phyloP scores from a whole-genome alignment of 1,284 basidiomycete species.

The Hemileia vastatrix region DNA sequence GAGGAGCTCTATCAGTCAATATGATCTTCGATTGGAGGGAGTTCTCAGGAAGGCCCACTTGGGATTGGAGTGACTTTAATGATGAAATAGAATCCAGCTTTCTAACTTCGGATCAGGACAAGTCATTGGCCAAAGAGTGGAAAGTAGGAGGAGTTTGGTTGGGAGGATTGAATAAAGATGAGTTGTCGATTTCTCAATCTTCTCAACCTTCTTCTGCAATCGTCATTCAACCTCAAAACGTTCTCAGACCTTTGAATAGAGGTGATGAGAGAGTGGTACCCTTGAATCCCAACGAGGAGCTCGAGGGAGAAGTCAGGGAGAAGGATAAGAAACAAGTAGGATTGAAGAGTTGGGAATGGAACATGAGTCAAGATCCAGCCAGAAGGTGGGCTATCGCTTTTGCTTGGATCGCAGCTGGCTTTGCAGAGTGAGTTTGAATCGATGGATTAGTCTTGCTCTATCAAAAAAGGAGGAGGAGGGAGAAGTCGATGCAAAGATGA shows the following conservation, averaged over 20 bases:
- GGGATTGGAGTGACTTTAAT: background rate
- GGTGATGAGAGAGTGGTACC: conserved; percentile 24
- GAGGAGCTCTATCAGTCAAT: too few species aligned
- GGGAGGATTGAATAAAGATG: background rate
- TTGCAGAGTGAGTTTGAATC: too few species aligned
- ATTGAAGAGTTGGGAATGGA: too few species aligned
- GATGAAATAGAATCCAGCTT: conserved; percentile 5
- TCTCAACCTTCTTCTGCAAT: conserved; percentile 20
- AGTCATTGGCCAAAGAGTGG: conserved; percentile 18
- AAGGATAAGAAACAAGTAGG: too few species aligned
- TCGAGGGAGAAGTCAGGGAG: conserved; percentile 16
- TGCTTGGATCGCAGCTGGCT: too few species aligned
- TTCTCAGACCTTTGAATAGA: conserved; percentile 5
- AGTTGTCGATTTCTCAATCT: background rate
- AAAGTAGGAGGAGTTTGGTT: conserved; percentile 24
- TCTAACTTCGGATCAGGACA: conserved; percentile 13
- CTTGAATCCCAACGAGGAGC: conserved; percentile 8
- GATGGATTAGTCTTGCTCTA: too few species aligned
- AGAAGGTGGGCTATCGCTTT: too few species aligned
- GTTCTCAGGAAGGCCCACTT: too few species aligned
- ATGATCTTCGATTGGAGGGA: too few species aligned
- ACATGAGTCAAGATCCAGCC: too few species aligned
- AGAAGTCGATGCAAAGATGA: too few species aligned
- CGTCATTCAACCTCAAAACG: conserved; percentile 10
- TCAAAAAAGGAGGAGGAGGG: too few species aligned